Conservation (phyloP, 768 basidiomycete genomes). For the Panus rudis region DNA sequence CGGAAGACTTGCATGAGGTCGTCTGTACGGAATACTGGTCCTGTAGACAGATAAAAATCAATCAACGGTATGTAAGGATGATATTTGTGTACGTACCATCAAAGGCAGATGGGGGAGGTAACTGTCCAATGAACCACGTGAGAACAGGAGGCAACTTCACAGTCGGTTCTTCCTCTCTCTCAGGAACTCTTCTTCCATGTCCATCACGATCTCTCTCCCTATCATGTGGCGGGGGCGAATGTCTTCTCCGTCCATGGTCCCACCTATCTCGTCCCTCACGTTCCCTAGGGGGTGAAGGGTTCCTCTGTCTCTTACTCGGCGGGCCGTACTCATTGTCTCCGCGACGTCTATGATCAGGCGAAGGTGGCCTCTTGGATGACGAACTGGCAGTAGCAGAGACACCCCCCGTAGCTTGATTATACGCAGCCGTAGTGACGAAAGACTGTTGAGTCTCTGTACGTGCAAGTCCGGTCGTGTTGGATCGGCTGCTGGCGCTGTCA, state of each 20-base stretch:
- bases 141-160: conserved; percentile 43
- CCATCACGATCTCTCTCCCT: conserved; percentile 38
- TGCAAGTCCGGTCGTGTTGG: conserved; percentile 18
- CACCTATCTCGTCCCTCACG: conserved; percentile 44
- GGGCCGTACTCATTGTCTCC: conserved; percentile 35
- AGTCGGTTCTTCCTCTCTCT: conserved; percentile 40
- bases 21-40: conserved; percentile 85
- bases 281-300: conserved; percentile 35
- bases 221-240: conserved; percentile 40
- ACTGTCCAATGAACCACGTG: conserved; percentile 76
- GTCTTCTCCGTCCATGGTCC: conserved; percentile 29
- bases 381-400: conserved; percentile 20
- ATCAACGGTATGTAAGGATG: conserved; percentile 1
- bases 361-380: conserved; percentile 24
- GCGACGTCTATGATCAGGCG: conserved; percentile 33
- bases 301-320: conserved; percentile 39
- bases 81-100: conserved; percentile 71
- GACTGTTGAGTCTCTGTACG: conserved; percentile 32
- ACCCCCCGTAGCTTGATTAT: conserved; percentile 11
- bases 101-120: conserved; percentile 69
- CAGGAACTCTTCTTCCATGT: conserved; percentile 18
- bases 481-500: conserved; percentile 14
- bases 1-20: conserved; percentile 83
- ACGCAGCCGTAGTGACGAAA: conserved; percentile 15
- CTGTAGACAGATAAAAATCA: conserved; percentile 32